A percentile compares a stretch with the other conserved stretches of the same genome.
Conservation (phyloP, 2,329 filamentous ascomycete genomes). For the Lachnellula arida region DNA sequence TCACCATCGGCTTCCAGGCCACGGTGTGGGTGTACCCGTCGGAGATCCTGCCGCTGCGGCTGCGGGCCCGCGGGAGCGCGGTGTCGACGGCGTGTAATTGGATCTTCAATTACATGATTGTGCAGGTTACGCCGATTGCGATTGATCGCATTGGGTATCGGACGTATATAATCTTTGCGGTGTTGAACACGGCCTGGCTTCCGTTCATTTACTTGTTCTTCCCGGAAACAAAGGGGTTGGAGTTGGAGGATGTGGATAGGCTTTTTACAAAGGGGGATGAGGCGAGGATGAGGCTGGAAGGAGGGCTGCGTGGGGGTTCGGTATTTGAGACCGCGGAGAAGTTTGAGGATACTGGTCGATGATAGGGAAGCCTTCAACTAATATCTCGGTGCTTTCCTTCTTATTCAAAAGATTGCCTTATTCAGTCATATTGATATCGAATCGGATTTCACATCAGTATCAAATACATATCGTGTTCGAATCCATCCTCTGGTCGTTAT, state of each 20-base stretch:
- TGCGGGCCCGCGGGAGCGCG: slow-evolving; percentile 22
- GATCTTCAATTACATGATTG: slow-evolving; percentile 35
- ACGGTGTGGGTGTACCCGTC: slow-evolving; percentile 58
- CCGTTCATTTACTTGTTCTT: slow-evolving; percentile 21
- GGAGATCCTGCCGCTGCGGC: slow-evolving; percentile 53
- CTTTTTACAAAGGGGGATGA: not conserved
- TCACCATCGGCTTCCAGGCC: slow-evolving; percentile 54
- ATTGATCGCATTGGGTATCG: slow-evolving; percentile 45
- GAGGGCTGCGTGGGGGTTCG: not conserved
- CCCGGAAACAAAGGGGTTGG: slow-evolving; percentile 18
- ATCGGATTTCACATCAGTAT: too few species aligned
- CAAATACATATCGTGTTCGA: too few species aligned
- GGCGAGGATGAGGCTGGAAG: not conserved
- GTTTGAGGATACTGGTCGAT: not conserved
- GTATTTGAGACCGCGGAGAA: not conserved
- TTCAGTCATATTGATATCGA: too few species aligned
- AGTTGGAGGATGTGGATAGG: slow-evolving; percentile 22
- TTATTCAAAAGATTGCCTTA: too few species aligned
- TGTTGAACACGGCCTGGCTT: slow-evolving; percentile 10
- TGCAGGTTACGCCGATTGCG: slow-evolving; percentile 48
- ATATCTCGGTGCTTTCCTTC: too few species aligned
- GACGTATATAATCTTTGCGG: slow-evolving; percentile 49
- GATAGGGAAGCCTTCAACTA: not conserved
- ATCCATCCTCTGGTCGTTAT: too few species aligned
- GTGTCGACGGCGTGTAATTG: slow-evolving; percentile 32